Base-by-base conservation (phyloP, 2,329 filamentous ascomycete genomes). In the Thelonectria discophora region DNA sequence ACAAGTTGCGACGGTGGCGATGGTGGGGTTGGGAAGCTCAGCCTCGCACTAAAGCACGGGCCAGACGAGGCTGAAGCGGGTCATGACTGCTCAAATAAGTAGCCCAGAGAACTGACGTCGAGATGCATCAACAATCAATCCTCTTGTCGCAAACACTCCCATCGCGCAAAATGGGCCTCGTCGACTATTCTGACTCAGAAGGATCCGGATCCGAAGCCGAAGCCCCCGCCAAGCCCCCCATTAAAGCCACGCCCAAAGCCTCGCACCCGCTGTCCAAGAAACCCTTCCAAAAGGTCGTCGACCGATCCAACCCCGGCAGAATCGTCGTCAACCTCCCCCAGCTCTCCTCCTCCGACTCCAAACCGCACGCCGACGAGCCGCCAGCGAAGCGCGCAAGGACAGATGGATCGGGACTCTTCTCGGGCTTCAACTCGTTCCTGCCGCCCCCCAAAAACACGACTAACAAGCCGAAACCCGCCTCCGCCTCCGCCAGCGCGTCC, bases 111-210 rank as follows among this genome's bases (percentile, higher is more conserved):
- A 60, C 53, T 27, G 54, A 57, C 55, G 54, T 47, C 54, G 18
- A 45, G 21, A 32, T 11, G 52, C 30, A 46, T 43, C 32, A 7
- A 43, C 47, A 53, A 46, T 39, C 43, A 24, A 7, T 37, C 30
- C 20, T 4, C 17, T 43, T n/a, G 5, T 34, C 15, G 12, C 21
- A 43, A 15, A 46, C 13, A 8, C 17, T 4, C 9, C 30, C 40
- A 49, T 37, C 27, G 20, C 34, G n/a, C 65, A 20, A 49, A 40
- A 95, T 95, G 91, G 89, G 86, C 13, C 82, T 97, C 30, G 92
- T 95, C 67, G 88, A 90, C 64, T 97, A 96, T 72, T 94, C 92
- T 4, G 92, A 94, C 74, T 95, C 92, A 2, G 92, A 94, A 72
- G 93, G 89, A 48, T 93, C 90, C 12, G 90, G 90, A 56, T 82